Evolutionary conservation across 176 grass and related monocot species (phyloP), one percentile per base, ranked within the genome.

Genomic region (Carex scoparia): DNA sequence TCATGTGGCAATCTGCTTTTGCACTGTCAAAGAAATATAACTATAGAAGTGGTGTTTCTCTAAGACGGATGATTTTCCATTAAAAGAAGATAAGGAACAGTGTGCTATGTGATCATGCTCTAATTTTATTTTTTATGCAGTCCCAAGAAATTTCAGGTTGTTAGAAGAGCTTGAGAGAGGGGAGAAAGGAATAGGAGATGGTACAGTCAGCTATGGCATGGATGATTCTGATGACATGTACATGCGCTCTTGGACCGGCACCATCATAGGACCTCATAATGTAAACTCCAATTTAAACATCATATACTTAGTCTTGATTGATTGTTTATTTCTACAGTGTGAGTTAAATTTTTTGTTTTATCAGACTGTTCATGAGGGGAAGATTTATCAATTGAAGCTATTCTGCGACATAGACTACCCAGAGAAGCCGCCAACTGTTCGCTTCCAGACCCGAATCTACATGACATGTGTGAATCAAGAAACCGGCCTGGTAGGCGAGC

Each of bases 161-260:
- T 86, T 95, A 61, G 93, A 95, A 92, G 93, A 94, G 85, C 93
- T 94, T 76, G 93, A 94, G 37, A 87, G 90, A 65, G 93, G 93
- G 23, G 93, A 94, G 78, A 94, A 94, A 71, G 93, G 92, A 46
- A 94, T 94, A 88, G 92, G 92, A 87, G 92, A 94, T 74, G 92
- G 90, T 49, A 92, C 92, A 9, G 92, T 94, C 49, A 94, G 92
- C 82, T 94, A 94, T 80, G 92, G 92, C 69, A 94, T 94, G 92
- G 92, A 94, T 74, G 92, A 94, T 86, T 90, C 87, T 86, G 92
- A 94, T 86, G 92, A 94, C 75, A 92, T 94, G 40, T 94, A 88
- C 81, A 94, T 94, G 92, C 90, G 90, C 10, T 94, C 92, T 2
- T 94, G 92, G 92, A 92, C 92, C 7, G 92, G 90, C 32, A 94